Base-by-base conservation (phyloP, 2,329 filamentous ascomycete species). In the Magnaporthales sp. region DNA sequence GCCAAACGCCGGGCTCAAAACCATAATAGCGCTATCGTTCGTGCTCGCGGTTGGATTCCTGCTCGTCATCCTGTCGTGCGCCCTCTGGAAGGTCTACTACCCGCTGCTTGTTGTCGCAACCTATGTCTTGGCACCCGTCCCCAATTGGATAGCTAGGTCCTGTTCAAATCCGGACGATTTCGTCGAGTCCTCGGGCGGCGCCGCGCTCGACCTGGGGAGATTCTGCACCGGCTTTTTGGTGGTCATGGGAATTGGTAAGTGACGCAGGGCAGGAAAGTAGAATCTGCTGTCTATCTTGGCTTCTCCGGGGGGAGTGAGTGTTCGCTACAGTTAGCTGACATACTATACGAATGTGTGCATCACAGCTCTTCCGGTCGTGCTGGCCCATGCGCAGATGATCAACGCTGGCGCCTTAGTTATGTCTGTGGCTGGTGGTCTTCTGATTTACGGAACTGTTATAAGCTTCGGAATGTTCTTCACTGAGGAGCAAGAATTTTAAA, bases 1-100 rank as follows among this genome's bases (percentile, higher is more conserved):
- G 85, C 78, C 84, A 81, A 86, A 91, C 83, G 93, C 95, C 73
- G 95, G 95, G 77, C 89, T 99, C 75, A 98, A 97, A 83, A 99
- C 95, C 72, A 99, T 99, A 80, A 99, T 99, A 79, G 92, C 92
- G 71, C 91, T 99, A 73, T 98, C 95, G 77, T 99, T 99, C 81
- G 95, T 99, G 77, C 92, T 99, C 71, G 95, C 95, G 73, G 95
- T 99, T 74, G 95, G 95, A 74, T 99, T 99, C 82, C 91, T 99
- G 74, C 92, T 99, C 72, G 95, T 98, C 73, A 99, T 99, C 79
- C 91, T 99, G 74, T 97, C 93, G 70, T 96, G 93, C 77, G 95
- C 95, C 64, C 88, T 99, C 72, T 99, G 91, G 86, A 86, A 94
- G 77, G 92, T 92, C 80, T 99, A 96, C 86, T 92, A 95, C 74